A percentile compares a stretch with the other conserved stretches of the same genome.
These are phyloP conservation scores for Lodderomyces beijingensis DNA, from an alignment of 1,139 yeast species.

Conservation along the genomic window DNA sequence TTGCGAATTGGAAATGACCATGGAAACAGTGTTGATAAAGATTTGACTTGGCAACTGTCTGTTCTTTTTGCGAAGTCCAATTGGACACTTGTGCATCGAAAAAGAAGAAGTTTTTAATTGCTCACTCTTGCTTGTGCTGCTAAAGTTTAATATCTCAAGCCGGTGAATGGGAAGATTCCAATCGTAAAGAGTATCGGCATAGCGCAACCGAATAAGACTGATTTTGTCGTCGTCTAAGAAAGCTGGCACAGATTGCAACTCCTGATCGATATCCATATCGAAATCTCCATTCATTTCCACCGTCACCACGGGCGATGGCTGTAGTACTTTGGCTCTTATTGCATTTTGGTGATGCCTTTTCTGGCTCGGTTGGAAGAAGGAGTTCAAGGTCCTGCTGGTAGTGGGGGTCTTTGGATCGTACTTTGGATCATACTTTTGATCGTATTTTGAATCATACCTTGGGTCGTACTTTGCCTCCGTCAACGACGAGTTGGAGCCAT, in stretches of 20 bases:
- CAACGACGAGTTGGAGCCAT: conserved; percentile 1
- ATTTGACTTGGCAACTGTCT: conserved; percentile 17
- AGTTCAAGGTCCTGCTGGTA: too few species aligned
- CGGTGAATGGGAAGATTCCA: conserved; percentile 85
- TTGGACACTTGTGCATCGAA: conserved; percentile 36
- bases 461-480: too few species aligned
- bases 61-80: conserved; percentile 34
- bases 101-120: conserved; percentile 18
- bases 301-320: neutral
- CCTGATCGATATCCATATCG: neutral
- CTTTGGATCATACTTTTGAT: too few species aligned
- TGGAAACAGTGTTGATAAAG: conserved; percentile 23
- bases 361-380: too few species aligned
- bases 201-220: conserved; percentile 57
- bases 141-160: conserved; percentile 73
- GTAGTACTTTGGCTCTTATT: neutral
- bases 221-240: conserved; percentile 44
- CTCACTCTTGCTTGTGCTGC: conserved; percentile 54
- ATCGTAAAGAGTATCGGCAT: conserved; percentile 71
- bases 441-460: too few species aligned
- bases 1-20: conserved; percentile 18
- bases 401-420: too few species aligned
- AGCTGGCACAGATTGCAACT: conserved; percentile 35
- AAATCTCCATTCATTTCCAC: neutral
- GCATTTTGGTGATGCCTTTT: neutral